A percentile compares a stretch with the other conserved stretches of the same genome.
Conservation (phyloP, 73 alveolate species). For the Stentor coeruleus region DNA sequence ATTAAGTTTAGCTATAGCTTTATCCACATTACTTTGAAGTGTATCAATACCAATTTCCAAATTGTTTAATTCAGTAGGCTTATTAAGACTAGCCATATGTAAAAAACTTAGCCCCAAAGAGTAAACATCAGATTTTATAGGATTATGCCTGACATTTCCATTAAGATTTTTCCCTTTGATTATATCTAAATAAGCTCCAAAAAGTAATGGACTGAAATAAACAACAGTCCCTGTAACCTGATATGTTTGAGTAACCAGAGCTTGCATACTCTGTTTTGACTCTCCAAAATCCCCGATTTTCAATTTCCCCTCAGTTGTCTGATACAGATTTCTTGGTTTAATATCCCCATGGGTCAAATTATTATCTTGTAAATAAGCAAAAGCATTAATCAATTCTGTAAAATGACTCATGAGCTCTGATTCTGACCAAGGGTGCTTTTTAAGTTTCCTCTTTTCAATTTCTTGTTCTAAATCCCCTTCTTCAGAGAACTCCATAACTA, state of each 20-base stretch:
- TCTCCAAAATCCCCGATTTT: conserved; percentile 33
- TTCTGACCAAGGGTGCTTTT: conserved; percentile 18
- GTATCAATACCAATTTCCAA: conserved; percentile 6
- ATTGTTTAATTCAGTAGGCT: conserved; percentile 16
- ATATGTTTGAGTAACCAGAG: conserved; percentile 18
- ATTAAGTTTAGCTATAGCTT: neutral
- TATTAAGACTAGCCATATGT: conserved; percentile 20
- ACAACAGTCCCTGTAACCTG: conserved; percentile 20
- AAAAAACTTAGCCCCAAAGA: conserved; percentile 15
- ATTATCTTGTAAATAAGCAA: neutral
- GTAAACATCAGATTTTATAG: conserved; percentile 21
- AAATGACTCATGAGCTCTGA: neutral
- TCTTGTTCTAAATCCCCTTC: conserved; percentile 22
- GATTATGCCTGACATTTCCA: conserved; percentile 18
- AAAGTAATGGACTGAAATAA: conserved; percentile 15
- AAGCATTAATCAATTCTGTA: conserved; percentile 8
- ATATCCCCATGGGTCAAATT: conserved; percentile 25
- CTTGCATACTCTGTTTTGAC: conserved; percentile 22
- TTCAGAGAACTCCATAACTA: conserved; percentile 24
- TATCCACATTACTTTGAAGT: neutral
- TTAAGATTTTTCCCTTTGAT: conserved; percentile 15
- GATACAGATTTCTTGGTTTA: conserved; percentile 22
- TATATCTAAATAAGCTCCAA: neutral
- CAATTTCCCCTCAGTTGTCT: conserved; percentile 17
- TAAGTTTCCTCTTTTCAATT: neutral